Evolutionary conservation across 1,284 basidiomycete genomes (phyloP).

Genomic region (Apiotrichum akiyoshidainum): DNA sequence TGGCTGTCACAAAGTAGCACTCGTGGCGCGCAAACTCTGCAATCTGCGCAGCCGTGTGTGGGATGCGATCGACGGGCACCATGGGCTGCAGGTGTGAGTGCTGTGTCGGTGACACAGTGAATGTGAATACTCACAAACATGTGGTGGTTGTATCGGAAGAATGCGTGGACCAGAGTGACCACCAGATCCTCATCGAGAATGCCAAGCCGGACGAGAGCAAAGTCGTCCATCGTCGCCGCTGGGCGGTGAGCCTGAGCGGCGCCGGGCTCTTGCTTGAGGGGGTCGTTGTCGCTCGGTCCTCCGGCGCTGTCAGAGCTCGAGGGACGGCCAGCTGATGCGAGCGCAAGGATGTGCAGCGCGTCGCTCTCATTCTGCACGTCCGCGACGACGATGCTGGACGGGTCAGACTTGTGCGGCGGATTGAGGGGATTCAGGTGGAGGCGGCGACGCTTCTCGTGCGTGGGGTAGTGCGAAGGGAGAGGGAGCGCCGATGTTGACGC

Average conservation of each 20-base stretch:
- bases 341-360: conserved; percentile 48
- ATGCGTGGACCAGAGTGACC: conserved; percentile 39
- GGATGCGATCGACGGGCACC: conserved; percentile 48
- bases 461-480: not conserved
- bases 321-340: conserved; percentile 35
- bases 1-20: conserved; percentile 48
- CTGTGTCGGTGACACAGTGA: not conserved
- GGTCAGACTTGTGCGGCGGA: conserved; percentile 23
- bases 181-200: conserved; percentile 44
- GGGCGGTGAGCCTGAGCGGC: not conserved
- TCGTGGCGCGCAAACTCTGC: conserved; percentile 49
- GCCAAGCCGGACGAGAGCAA: conserved; percentile 49
- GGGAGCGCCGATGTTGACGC: not conserved
- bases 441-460: conserved; percentile 29
- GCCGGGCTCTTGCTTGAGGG: not conserved
- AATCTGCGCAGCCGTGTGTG: conserved; percentile 44
- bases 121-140: conserved; percentile 44
- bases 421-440: conserved; percentile 33
- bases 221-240: conserved; percentile 29
- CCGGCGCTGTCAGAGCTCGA: conserved; percentile 4
- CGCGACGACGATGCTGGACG: conserved; percentile 46
- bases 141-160: conserved; percentile 51
- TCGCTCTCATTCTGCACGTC: conserved; percentile 52
- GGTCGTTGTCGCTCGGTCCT: not conserved
- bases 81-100: conserved; percentile 42